Base-by-base conservation (phyloP, 768 basidiomycete species). In the Auricularia cornea region DNA sequence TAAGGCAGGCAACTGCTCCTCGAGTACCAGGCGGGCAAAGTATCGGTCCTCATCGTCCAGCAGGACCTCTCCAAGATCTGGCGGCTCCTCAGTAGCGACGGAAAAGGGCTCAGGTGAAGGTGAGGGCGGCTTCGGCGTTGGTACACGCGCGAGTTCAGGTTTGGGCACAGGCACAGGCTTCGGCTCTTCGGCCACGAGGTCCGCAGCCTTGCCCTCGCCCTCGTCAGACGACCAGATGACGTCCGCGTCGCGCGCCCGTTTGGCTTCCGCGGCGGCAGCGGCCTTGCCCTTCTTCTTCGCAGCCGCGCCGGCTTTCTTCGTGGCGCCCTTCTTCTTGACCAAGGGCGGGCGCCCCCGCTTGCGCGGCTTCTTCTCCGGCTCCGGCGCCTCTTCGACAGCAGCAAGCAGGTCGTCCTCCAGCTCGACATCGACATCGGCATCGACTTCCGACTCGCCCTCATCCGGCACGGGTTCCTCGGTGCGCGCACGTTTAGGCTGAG, bases 31-130 rank as follows among this genome's bases (percentile, higher is more conserved):
- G 65, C 83, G 86, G 61, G 85, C 80, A 73, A 87, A 94, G 74
- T 89, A 96, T 18, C 90, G 72, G 71, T 97, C 94, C 72, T 97
- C 94, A 67, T 95, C 94, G 71, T 96, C 94, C 40, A 81, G 66
- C 89, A 89, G 14, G 92, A 68, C 2, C 83, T 89, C 32, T 79
- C 74, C 2, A 1, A 81, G 81, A 71, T 89, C 83, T 16, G 68
- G 83, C 1, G 78, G 78, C 60, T 68, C 69, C 4, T 82, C 81
- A 10, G 80, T 80, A 12, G 57, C 72, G 74, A 66, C 72, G 68
- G 59, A 29, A 41, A 18, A 30, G 32, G 44, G 44, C 44, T 48
- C 61, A 51, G 51, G n/a, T n/a, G 44, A 44, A 28, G 40, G 38
- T 16, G 40, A 14, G 8, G 61, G 29, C 3, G 68, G 68, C 59